A percentile compares a stretch with the other conserved stretches of the same genome.
phyloP scores from a whole-genome alignment of 2,329 filamentous ascomycete species.

The Graphiopsis chlorocephala region DNA sequence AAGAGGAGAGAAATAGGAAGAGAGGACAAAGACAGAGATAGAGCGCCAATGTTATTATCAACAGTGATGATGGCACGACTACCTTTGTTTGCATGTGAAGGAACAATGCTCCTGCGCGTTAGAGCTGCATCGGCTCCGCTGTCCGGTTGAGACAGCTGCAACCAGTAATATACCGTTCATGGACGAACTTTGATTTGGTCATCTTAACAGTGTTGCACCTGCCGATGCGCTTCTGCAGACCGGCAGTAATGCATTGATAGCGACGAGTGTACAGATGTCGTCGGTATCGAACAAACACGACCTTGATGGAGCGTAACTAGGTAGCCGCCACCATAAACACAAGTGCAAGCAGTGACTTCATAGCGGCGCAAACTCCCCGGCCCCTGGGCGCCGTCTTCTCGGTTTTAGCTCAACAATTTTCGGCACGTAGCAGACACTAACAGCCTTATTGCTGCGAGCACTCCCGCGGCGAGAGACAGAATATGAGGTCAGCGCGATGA shows the following conservation, averaged over 20 bases:
- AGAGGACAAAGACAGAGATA: not conserved
- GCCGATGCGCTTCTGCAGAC: not conserved
- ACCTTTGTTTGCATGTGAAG: conserved; percentile 11
- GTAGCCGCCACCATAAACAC: not conserved
- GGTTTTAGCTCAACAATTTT: not conserved
- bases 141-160: conserved; percentile 10
- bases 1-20: not conserved
- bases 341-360: not conserved
- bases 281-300: not conserved
- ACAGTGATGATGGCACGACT: conserved; percentile 6
- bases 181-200: not conserved
- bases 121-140: conserved; percentile 14
- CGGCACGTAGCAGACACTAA: not conserved
- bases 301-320: not conserved
- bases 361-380: not conserved
- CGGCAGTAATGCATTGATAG: not conserved
- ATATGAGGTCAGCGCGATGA: not conserved
- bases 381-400: conserved; percentile 8
- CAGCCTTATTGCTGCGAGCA: not conserved
- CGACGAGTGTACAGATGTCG: not conserved
- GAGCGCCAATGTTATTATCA: not conserved
- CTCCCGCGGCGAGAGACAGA: conserved; percentile 4
- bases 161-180: not conserved
- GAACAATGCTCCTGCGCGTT: not conserved
- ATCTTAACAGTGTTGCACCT: not conserved